A percentile compares a stretch with the other conserved stretches of the same genome.
phyloP scores from a whole-genome alignment of 345 rosid genomes.

The Salix purpurea region DNA sequence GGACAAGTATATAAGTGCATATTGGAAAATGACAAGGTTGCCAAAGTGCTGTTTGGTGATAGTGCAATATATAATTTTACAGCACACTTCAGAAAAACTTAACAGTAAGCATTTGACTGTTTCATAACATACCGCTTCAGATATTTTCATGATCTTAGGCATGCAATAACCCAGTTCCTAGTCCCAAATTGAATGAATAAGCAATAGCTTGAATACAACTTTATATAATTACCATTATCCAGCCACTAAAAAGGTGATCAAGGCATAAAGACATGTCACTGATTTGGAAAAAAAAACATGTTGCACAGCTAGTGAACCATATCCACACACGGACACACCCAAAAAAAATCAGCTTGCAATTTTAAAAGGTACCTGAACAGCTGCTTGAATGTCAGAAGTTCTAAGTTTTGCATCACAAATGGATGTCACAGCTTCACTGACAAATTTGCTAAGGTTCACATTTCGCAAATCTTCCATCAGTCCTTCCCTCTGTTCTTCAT shows the following conservation, averaged over 20 bases:
- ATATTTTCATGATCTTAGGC: background rate
- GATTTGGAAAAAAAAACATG: background rate
- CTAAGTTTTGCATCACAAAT: slow-evolving; percentile 96
- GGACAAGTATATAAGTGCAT: background rate
- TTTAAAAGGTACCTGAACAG: slow-evolving; percentile 63
- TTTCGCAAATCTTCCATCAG: slow-evolving; percentile 77
- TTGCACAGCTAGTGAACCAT: background rate
- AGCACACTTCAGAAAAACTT: background rate
- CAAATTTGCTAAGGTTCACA: slow-evolving; percentile 90
- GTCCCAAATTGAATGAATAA: background rate
- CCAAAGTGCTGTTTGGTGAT: background rate
- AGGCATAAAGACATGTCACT: background rate
- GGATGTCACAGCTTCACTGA: slow-evolving; percentile 89
- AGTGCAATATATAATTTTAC: background rate
- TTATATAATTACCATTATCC: background rate
- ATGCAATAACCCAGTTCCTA: background rate
- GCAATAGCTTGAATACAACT: background rate
- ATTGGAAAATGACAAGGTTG: background rate
- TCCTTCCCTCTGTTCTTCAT: slow-evolving; percentile 88
- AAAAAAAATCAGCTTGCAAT: background rate
- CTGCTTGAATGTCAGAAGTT: slow-evolving; percentile 89
- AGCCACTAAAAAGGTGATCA: background rate
- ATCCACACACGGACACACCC: background rate
- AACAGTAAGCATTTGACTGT: background rate
- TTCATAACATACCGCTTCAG: background rate